These are phyloP conservation scores for Lasiodiplodia citricola DNA, from an alignment of 2,329 filamentous ascomycete species.

Conservation along the genomic window DNA sequence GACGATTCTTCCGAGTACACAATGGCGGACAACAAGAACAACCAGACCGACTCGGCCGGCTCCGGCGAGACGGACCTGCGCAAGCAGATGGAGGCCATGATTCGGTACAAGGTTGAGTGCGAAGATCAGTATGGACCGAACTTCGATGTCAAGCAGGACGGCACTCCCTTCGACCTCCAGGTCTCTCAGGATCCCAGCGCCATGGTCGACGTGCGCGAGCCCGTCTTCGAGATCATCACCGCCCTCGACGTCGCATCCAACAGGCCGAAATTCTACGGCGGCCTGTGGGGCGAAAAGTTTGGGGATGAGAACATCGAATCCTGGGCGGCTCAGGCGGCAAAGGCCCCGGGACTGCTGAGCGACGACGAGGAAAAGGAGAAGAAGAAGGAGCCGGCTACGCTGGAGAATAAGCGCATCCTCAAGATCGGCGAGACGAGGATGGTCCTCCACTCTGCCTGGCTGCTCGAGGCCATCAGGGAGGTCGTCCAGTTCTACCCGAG, in stretches of 20 bases:
- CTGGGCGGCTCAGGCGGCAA: neutral
- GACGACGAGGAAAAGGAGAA: neutral
- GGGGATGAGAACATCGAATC: neutral
- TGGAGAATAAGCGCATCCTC: slow-evolving; percentile 18
- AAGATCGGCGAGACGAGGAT: slow-evolving; percentile 12
- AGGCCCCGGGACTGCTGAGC: neutral
- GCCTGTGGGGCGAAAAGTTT: neutral
- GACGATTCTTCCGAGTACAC: too few relatives aligned
- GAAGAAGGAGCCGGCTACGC: slow-evolving; percentile 14
- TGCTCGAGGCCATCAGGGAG: slow-evolving; percentile 22
- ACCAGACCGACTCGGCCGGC: neutral
- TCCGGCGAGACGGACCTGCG: neutral
- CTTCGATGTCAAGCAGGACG: slow-evolving; percentile 15
- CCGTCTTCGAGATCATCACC: slow-evolving; percentile 23
- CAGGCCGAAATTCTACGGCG: slow-evolving; percentile 15
- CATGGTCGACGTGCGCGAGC: neutral
- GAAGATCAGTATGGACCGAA: slow-evolving; percentile 13
- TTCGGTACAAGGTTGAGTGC: slow-evolving; percentile 22
- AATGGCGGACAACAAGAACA: neutral
- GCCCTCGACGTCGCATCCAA: slow-evolving; percentile 6
- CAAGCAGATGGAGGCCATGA: neutral
- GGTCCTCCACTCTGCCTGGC: slow-evolving; percentile 14
- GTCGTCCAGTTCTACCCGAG: slow-evolving; percentile 23
- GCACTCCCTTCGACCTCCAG: slow-evolving; percentile 15
- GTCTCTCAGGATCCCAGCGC: slow-evolving; percentile 1